Percentiles rank a stretch among this genome's conserved stretches.
Evolutionary conservation across 306 rosid species (phyloP).

Genomic region (Geum urbanum): DNA sequence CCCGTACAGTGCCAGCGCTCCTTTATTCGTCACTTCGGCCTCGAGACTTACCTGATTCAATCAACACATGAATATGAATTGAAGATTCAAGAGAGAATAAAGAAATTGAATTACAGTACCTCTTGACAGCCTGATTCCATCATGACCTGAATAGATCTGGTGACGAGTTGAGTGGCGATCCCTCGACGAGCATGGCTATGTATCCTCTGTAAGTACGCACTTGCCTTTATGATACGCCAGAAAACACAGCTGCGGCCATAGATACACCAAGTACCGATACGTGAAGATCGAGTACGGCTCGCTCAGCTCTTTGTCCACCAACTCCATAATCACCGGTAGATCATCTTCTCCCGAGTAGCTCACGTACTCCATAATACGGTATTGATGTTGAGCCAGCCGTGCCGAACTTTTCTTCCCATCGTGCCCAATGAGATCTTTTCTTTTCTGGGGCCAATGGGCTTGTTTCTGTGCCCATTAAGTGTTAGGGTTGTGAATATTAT

Average conservation of each 20-base stretch:
- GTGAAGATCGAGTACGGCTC: slow-evolving; percentile 99
- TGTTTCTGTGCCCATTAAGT: no score
- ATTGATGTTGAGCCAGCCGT: no score
- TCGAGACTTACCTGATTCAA: slow-evolving; percentile 67
- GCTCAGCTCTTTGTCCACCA: slow-evolving; percentile 89
- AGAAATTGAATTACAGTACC: slow-evolving; percentile 36
- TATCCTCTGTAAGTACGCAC: slow-evolving; percentile 90
- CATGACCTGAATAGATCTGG: slow-evolving; percentile 84
- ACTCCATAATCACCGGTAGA: slow-evolving; percentile 79
- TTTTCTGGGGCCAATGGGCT: no score
- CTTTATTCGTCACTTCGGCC: slow-evolving; percentile 95
- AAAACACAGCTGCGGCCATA: slow-evolving; percentile 94
- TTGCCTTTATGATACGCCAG: slow-evolving; percentile 84
- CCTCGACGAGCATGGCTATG: slow-evolving; percentile 97
- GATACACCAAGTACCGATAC: slow-evolving; percentile 88
- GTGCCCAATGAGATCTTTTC: no score
- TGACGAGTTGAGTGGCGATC: slow-evolving; percentile 87
- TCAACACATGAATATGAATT: no score
- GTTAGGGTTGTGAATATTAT: no score
- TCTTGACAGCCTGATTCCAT: slow-evolving; percentile 97
- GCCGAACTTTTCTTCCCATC: no score
- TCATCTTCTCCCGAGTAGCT: slow-evolving; percentile 88
- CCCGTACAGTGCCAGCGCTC: slow-evolving; percentile 91
- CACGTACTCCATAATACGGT: no score
- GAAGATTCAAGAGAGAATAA: no score